These are phyloP conservation scores for Hypocreales sp. DNA, from an alignment of 2,329 filamentous ascomycete species.

Conservation along the genomic window DNA sequence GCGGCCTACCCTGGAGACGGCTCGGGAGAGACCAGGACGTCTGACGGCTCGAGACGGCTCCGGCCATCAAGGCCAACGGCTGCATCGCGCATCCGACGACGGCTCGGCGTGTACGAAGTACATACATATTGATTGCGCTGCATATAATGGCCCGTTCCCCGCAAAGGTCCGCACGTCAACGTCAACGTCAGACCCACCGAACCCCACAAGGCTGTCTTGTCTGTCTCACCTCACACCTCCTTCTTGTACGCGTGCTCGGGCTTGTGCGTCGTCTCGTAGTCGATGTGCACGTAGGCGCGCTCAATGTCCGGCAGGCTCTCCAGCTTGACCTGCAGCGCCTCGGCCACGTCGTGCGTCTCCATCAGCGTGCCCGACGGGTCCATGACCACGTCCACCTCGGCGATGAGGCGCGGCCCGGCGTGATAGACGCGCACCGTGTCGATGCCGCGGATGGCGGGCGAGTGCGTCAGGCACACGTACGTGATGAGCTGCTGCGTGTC, in stretches of 20 bases:
- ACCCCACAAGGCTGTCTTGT: too few species aligned
- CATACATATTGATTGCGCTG: too few species aligned
- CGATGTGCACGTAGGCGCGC: conserved; percentile 89
- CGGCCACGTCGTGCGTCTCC: conserved; percentile 82
- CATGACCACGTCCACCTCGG: conserved; percentile 96
- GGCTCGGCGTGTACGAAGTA: too few species aligned
- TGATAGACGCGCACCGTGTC: conserved; percentile 94
- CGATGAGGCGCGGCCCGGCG: conserved; percentile 73
- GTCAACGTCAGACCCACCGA: too few species aligned
- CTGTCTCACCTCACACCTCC: too few species aligned
- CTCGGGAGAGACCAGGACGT: too few species aligned
- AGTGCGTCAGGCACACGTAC: conserved; percentile 82
- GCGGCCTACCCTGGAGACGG: too few species aligned
- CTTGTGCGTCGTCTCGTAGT: conserved; percentile 92
- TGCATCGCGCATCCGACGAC: too few species aligned
- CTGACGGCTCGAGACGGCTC: too few species aligned
- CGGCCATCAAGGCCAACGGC: too few species aligned
- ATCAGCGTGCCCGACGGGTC: conserved; percentile 55
- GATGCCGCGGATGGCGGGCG: conserved; percentile 63
- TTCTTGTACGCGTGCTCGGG: conserved; percentile 62
- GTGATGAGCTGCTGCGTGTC: conserved; percentile 87
- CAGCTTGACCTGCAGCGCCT: conserved; percentile 85
- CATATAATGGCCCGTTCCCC: too few species aligned
- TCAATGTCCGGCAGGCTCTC: conserved; percentile 87
- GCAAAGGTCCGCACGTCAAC: too few species aligned